These are phyloP conservation scores for Fusarium guadeloupense DNA, from an alignment of 2,329 filamentous ascomycete species.

Conservation along the genomic window DNA sequence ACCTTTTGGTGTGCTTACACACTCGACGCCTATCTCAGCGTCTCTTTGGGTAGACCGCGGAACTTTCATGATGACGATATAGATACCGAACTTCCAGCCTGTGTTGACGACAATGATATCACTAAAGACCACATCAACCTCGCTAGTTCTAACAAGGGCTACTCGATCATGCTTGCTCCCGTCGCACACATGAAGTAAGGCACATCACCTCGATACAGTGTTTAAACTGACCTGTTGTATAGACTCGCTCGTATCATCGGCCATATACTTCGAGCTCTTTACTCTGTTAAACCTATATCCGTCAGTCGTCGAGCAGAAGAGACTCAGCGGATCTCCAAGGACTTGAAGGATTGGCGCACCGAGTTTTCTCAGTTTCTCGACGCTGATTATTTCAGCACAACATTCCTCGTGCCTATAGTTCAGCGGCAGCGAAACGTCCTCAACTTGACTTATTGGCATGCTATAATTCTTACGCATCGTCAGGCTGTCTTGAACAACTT, in stretches of 20 bases:
- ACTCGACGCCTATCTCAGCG: constrained; percentile 38
- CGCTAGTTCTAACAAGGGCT: constrained; percentile 6
- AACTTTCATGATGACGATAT: constrained; percentile 42
- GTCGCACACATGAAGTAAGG: constrained; percentile 50
- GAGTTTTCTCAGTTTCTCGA: constrained; percentile 52
- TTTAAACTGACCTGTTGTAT: neutral
- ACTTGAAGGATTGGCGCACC: constrained; percentile 48
- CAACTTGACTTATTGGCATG: constrained; percentile 55
- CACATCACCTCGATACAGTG: rapidly evolving
- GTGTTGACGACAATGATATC: constrained; percentile 37
- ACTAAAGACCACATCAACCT: constrained; percentile 29
- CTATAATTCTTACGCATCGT: constrained; percentile 52
- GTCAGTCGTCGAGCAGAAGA: constrained; percentile 35
- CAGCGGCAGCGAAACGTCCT: constrained; percentile 54
- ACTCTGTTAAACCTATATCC: constrained; percentile 49
- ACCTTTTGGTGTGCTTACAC: constrained; percentile 43
- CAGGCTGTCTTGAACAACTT: constrained; percentile 52
- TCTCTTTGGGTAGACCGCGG: constrained; percentile 36
- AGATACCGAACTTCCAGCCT: constrained; percentile 37
- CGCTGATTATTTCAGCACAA: constrained; percentile 48
- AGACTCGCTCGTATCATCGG: constrained; percentile 50
- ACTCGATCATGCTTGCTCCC: constrained; percentile 47
- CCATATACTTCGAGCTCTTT: constrained; percentile 48
- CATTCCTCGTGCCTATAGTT: constrained; percentile 51
- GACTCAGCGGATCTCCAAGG: constrained; percentile 44